A percentile compares a stretch with the other conserved stretches of the same genome.
These are phyloP conservation scores for Rhizopogon vesiculosus DNA, from an alignment of 768 basidiomycete species.

Conservation along the genomic window DNA sequence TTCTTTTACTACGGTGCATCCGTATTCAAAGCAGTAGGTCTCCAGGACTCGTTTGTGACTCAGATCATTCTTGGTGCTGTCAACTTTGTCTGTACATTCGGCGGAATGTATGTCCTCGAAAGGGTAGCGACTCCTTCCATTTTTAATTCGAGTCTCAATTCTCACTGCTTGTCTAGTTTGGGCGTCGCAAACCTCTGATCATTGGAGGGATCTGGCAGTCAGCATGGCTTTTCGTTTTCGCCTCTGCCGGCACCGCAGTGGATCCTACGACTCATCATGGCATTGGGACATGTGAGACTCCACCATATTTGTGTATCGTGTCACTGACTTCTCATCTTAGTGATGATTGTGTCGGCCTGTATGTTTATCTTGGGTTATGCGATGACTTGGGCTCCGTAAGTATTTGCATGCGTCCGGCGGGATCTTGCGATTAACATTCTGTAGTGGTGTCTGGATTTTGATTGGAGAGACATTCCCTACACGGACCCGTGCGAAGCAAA, in stretches of 20 bases:
- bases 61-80: conserved; percentile 76
- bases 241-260: conserved; percentile 62
- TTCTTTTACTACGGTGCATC: conserved; percentile 69
- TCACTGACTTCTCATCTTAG: conserved; percentile 11
- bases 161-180: conserved; percentile 38
- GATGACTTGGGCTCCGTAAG: conserved; percentile 62
- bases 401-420: neutral
- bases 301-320: neutral
- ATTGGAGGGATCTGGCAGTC: conserved; percentile 69
- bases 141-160: neutral
- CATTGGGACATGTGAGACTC: conserved; percentile 47
- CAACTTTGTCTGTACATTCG: conserved; percentile 69
- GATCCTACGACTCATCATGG: conserved; percentile 41
- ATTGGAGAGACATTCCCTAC: conserved; percentile 77
- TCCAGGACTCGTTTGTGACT: conserved; percentile 60
- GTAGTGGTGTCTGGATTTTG: conserved; percentile 67
- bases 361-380: conserved; percentile 72
- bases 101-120: conserved; percentile 72
- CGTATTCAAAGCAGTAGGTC: conserved; percentile 62
- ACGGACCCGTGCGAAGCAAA: conserved; percentile 67
- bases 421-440: neutral
- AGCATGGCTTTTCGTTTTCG: conserved; percentile 68
- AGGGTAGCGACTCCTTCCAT: conserved; percentile 29
- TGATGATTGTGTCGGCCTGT: conserved; percentile 65
- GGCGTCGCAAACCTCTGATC: conserved; percentile 60